Evolutionary conservation across 768 basidiomycete species (phyloP), one percentile per base, ranked within the genome.

Genomic region (Mycena filopes): DNA sequence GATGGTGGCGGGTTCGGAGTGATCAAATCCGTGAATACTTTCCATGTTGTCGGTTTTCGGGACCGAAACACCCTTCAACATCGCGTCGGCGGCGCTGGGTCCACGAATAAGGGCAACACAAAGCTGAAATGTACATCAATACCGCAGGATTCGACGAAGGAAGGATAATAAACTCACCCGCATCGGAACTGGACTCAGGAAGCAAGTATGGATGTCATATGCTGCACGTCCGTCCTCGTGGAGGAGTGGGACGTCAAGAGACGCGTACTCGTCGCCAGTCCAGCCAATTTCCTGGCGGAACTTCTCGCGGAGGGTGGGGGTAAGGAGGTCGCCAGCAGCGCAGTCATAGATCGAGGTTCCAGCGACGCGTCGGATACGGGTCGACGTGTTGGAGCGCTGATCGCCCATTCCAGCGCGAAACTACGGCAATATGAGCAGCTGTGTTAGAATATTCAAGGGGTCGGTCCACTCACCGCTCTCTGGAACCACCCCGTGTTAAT

Each of bases 171-270:
- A 12, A 40, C 54, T 43, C 25, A 55, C 54, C 16, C 54, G 28
- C 41, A 55, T 55, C 21, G 40, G 25, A 18, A 56, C 55, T n/a
- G 55, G 55, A 56, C 31, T 56, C 55, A 56, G 33, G 29, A 56
- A 56, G 38, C 42, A 56, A 11, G 29, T 33, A 31, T 45, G 43
- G 21, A 56, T 45, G n/a, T 56, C 55, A 18, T 46, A 56, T 31
- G 31, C 29, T 12, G 23, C 15, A 23, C 29, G 33, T 21, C 29
- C 55, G 16, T 36, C 42, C 55, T 56, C 29, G 43, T 56, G 55
- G 15, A 46, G 33, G 38, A 56, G 11, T 4, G 55, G 55, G 25
- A 56, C 43, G 45, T 56, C 55, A 36, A 53, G 31, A 21, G 31
- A 36, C 12, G 38, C 29, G 15, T 53, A 53, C 23, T 53, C 50